Conservation (phyloP, 495 filamentous ascomycete genomes). For the Neurospora sp. region DNA sequence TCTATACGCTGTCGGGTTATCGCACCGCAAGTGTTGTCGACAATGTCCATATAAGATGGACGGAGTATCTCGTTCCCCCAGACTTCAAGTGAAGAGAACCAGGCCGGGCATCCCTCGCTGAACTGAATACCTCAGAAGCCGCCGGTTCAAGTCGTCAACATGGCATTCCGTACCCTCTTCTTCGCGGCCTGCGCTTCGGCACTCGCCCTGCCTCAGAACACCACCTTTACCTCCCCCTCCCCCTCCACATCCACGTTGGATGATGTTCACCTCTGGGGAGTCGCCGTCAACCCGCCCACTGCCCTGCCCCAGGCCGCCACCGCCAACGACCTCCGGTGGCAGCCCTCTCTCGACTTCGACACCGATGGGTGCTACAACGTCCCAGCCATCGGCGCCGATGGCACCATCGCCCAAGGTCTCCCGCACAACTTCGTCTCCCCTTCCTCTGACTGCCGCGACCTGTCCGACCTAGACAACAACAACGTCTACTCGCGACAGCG, state of each 20-base stretch:
- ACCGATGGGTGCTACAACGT: conserved; percentile 39
- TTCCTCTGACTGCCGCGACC: conserved; percentile 26
- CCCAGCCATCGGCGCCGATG: conserved; percentile 29
- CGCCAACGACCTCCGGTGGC: conserved; percentile 30
- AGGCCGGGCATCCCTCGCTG: not conserved
- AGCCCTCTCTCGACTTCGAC: conserved; percentile 38
- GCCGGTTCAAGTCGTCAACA: not conserved
- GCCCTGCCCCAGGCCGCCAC: conserved; percentile 33
- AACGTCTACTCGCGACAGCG: conserved; percentile 36
- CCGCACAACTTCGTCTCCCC: conserved; percentile 21
- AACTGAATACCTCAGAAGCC: not conserved
- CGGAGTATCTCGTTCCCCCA: not conserved
- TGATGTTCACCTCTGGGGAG: not conserved
- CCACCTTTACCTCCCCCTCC: not conserved
- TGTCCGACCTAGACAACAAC: conserved; percentile 32
- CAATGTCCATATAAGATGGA: not conserved
- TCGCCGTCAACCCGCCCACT: conserved; percentile 12
- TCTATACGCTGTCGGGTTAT: not conserved
- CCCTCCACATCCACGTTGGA: not conserved
- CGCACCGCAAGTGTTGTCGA: not conserved
- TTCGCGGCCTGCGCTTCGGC: not conserved
- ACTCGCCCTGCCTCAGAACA: not conserved
- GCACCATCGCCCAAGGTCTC: conserved; percentile 29
- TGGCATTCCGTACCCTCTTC: not conserved
- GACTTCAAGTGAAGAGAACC: not conserved